Conservation (phyloP, 2,329 filamentous ascomycete genomes). For the Fusarium nanum region DNA sequence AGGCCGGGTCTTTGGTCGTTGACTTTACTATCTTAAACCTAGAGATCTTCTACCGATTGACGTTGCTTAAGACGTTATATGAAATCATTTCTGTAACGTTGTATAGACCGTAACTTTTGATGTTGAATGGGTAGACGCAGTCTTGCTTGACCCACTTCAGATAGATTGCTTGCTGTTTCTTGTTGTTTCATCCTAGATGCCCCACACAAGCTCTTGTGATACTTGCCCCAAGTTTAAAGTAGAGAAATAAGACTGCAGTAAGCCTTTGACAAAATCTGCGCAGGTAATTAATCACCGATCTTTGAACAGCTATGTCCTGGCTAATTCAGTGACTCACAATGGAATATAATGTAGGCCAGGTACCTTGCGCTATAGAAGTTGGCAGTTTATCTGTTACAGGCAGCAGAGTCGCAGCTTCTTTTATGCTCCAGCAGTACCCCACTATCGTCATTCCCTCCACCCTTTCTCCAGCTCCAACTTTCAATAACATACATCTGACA, state of each 20-base stretch:
- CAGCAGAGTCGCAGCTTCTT: background rate
- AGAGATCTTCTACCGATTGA: background rate
- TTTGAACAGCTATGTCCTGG: background rate
- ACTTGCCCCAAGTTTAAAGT: background rate
- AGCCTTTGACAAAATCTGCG: background rate
- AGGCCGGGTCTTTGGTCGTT: background rate
- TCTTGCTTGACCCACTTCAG: background rate
- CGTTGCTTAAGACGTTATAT: background rate
- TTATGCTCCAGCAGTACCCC: slow-evolving; percentile 20
- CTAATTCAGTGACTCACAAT: background rate
- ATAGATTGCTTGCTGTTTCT: background rate
- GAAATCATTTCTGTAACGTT: background rate
- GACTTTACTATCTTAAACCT: background rate
- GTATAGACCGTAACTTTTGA: background rate
- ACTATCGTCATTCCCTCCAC: slow-evolving; percentile 36
- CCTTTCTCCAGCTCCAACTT: slow-evolving; percentile 18
- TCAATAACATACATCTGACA: slow-evolving; percentile 13
- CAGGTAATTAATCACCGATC: background rate
- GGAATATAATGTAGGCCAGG: too few species aligned
- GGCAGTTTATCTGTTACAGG: background rate
- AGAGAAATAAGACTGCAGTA: background rate
- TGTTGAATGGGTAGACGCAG: background rate
- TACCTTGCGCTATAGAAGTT: background rate
- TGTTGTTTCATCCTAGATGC: background rate
- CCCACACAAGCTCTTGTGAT: slow-evolving; percentile 25